Evolutionary conservation across 1,284 basidiomycete species (phyloP).

Genomic region (Marasmius sp.): DNA sequence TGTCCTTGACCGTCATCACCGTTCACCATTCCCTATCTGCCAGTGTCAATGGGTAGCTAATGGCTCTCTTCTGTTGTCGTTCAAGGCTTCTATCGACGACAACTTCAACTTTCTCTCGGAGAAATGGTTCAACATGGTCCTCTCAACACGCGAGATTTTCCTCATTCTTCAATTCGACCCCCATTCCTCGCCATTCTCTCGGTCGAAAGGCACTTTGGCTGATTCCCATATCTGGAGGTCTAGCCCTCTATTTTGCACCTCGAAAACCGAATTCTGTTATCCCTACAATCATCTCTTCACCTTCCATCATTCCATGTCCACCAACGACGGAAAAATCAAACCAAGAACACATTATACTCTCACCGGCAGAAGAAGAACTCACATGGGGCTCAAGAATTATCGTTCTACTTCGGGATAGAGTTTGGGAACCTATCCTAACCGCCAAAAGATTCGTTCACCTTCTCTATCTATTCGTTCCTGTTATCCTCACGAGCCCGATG

Average conservation of each 20-base stretch:
- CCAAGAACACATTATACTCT: constrained; percentile 44
- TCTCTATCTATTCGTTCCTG: constrained; percentile 83
- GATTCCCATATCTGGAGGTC: constrained; percentile 54
- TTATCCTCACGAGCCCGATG: constrained; percentile 85
- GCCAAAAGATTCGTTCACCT: constrained; percentile 84
- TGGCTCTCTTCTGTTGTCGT: background rate
- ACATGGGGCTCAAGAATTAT: constrained; percentile 45
- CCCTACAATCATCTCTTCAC: constrained; percentile 53
- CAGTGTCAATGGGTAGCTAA: background rate
- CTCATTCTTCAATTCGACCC: constrained; percentile 25
- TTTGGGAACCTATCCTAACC: constrained; percentile 90
- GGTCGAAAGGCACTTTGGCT: constrained; percentile 48
- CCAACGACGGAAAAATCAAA: constrained; percentile 19
- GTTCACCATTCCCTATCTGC: background rate
- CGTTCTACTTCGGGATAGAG: constrained; percentile 46
- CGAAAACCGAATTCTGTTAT: constrained; percentile 34
- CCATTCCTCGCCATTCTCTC: constrained; percentile 24
- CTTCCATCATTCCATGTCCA: constrained; percentile 62
- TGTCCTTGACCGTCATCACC: background rate
- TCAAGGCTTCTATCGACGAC: background rate
- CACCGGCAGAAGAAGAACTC: constrained; percentile 59
- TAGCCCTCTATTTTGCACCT: constrained; percentile 49
- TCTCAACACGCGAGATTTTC: constrained; percentile 20
- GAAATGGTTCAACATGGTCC: constrained; percentile 13
- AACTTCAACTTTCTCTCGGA: background rate